A percentile compares a stretch with the other conserved stretches of the same genome.
These are phyloP conservation scores for Musa itinerans DNA, from an alignment of 176 grass and related monocot species.

Conservation along the genomic window DNA sequence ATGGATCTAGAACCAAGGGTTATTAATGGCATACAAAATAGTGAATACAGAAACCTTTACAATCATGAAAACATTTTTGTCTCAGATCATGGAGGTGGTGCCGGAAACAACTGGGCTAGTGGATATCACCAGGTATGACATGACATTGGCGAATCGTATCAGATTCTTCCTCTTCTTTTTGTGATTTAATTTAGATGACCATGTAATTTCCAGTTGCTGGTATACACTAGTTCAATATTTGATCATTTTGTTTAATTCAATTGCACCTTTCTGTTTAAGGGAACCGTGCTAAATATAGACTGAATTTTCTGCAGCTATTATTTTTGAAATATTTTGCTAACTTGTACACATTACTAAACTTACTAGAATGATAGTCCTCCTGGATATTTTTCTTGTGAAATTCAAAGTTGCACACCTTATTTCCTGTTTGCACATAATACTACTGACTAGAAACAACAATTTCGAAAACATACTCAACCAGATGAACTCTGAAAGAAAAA, in stretches of 20 bases:
- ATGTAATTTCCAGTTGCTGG: background rate
- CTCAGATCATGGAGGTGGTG: constrained; percentile 96
- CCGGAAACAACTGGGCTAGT: constrained; percentile 98
- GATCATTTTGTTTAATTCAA: background rate
- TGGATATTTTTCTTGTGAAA: background rate
- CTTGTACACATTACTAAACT: background rate
- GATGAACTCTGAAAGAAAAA: too few relatives aligned
- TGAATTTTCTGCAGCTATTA: background rate
- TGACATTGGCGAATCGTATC: background rate
- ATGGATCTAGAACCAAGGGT: constrained; percentile 96
- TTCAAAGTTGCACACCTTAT: background rate
- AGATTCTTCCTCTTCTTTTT: background rate
- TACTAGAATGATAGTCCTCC: background rate
- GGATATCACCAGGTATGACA: constrained; percentile 81
- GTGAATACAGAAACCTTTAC: constrained; percentile 92
- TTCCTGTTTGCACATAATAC: background rate
- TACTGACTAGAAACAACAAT: too few relatives aligned
- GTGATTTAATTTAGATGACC: background rate
- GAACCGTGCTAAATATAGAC: background rate
- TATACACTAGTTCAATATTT: background rate
- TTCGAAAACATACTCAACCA: too few relatives aligned
- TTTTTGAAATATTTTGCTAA: background rate
- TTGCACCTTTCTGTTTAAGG: background rate
- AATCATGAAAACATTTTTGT: constrained; percentile 98
- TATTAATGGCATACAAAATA: constrained; percentile 94